Evolutionary conservation across 805 yeast species (phyloP).

Genomic region (Ogataea sp.): DNA sequence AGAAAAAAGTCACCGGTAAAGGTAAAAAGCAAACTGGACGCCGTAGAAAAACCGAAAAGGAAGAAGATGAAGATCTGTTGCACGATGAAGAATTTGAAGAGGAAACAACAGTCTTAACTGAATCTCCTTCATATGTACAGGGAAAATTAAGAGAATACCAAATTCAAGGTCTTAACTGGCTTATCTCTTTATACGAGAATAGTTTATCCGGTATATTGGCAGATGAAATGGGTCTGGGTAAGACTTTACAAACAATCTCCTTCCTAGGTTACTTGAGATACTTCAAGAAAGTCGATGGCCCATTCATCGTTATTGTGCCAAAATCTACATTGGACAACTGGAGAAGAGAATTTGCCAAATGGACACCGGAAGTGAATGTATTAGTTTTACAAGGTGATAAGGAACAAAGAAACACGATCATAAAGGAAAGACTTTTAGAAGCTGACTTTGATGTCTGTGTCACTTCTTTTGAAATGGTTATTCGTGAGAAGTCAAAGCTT

Average conservation of each 20-base stretch:
- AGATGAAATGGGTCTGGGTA: constrained; percentile 98
- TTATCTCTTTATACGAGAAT: constrained; percentile 81
- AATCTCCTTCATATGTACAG: constrained; percentile 69
- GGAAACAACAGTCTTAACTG: constrained; percentile 68
- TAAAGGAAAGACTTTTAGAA: constrained; percentile 50
- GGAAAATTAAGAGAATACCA: constrained; percentile 88
- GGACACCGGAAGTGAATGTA: constrained; percentile 93
- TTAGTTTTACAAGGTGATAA: constrained; percentile 85
- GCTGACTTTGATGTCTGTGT: constrained; percentile 86
- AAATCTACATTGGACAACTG: constrained; percentile 94
- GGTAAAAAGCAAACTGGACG: constrained; percentile 27
- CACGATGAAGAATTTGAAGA: constrained; percentile 69
- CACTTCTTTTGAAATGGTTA: constrained; percentile 89
- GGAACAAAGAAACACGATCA: constrained; percentile 59
- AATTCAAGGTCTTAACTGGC: constrained; percentile 93
- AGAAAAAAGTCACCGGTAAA: constrained; percentile 32
- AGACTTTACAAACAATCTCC: constrained; percentile 89
- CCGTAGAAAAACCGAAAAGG: constrained; percentile 85
- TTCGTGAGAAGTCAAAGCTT: constrained; percentile 75
- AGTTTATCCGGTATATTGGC: constrained; percentile 89
- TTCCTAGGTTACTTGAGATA: constrained; percentile 85
- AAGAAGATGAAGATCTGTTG: constrained; percentile 89
- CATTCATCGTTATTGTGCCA: constrained; percentile 87
- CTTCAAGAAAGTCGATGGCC: constrained; percentile 73
- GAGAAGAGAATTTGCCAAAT: constrained; percentile 87